These are phyloP conservation scores for Cadophora malorum DNA, from an alignment of 2,329 filamentous ascomycete genomes.

Conservation along the genomic window DNA sequence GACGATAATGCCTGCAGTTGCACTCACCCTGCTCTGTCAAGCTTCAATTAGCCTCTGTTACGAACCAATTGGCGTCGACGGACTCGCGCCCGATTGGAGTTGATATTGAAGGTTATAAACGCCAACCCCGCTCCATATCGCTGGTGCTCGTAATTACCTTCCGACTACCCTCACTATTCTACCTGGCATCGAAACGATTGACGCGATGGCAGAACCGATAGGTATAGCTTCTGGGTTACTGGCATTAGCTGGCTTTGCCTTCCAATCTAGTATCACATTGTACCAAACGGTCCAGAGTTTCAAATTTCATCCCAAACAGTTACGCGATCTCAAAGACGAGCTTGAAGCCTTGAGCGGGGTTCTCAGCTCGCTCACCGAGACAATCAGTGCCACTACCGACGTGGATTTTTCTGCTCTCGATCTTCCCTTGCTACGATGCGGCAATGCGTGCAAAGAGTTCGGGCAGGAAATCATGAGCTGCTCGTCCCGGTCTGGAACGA, in stretches of 20 bases:
- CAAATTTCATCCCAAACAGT: slow-evolving; percentile 46
- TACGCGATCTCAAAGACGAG: slow-evolving; percentile 52
- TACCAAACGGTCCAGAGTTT: slow-evolving; percentile 49
- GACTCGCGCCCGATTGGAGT: slow-evolving; percentile 10
- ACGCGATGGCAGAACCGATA: slow-evolving; percentile 48
- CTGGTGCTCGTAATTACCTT: slow-evolving; percentile 1
- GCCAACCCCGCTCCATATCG: slow-evolving; percentile 9
- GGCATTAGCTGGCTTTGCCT: slow-evolving; percentile 48
- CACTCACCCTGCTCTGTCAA: too few relatives aligned
- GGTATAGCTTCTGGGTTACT: slow-evolving; percentile 49
- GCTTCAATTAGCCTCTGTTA: slow-evolving; percentile 11
- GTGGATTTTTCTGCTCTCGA: slow-evolving; percentile 45
- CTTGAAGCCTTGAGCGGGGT: slow-evolving; percentile 49
- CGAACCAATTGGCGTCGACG: slow-evolving; percentile 11
- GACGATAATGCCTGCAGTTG: too few relatives aligned
- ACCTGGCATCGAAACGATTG: slow-evolving; percentile 18
- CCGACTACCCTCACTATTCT: slow-evolving; percentile 11
- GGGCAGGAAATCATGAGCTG: slow-evolving; percentile 48
- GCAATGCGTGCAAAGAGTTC: slow-evolving; percentile 52
- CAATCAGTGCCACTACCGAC: slow-evolving; percentile 37
- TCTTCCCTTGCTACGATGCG: slow-evolving; percentile 51
- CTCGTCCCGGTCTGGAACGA: slow-evolving; percentile 45
- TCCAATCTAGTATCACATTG: slow-evolving; percentile 48
- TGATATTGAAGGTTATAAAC: slow-evolving; percentile 11
- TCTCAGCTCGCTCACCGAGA: slow-evolving; percentile 46